Conservation (phyloP, 2,329 filamentous ascomycete genomes). For the Madurella mycetomatis region DNA sequence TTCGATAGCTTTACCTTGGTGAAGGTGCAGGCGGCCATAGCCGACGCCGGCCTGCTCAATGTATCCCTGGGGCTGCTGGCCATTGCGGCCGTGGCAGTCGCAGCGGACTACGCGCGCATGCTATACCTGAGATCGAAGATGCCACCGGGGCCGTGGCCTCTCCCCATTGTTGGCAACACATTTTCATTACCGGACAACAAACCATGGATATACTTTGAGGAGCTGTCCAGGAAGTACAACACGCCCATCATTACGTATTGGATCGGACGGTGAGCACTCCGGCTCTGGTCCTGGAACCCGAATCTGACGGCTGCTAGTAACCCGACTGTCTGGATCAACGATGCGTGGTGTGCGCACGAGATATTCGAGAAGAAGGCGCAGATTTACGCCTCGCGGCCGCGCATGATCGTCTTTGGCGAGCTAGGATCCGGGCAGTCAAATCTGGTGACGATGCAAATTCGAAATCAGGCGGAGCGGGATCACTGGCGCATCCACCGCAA, state of each 20-base stretch:
- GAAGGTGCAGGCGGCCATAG: constrained; percentile 25
- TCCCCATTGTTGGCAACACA: constrained; percentile 53
- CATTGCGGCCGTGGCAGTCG: constrained; percentile 28
- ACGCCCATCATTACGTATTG: constrained; percentile 52
- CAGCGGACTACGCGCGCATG: constrained; percentile 46
- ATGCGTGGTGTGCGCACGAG: constrained; percentile 47
- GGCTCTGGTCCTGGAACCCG: neutral
- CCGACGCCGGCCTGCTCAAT: constrained; percentile 17
- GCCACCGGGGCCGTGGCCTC: constrained; percentile 51
- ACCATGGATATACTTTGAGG: constrained; percentile 55
- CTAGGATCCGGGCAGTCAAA: constrained; percentile 42
- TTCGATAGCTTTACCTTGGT: constrained; percentile 20
- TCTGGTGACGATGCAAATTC: constrained; percentile 42
- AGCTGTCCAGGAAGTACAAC: constrained; percentile 46
- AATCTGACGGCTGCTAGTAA: constrained; percentile 25
- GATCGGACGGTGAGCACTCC: constrained; percentile 41
- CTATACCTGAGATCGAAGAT: constrained; percentile 45
- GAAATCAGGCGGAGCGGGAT: constrained; percentile 36
- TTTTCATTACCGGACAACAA: constrained; percentile 50
- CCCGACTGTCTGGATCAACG: constrained; percentile 45
- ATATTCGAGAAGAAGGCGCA: constrained; percentile 51
- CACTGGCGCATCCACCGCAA: constrained; percentile 45
- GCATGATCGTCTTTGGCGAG: constrained; percentile 46
- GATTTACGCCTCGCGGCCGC: constrained; percentile 48
- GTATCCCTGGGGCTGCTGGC: constrained; percentile 23